Base-by-base conservation (phyloP, 768 basidiomycete species). In the Tylopilus sp. region DNA sequence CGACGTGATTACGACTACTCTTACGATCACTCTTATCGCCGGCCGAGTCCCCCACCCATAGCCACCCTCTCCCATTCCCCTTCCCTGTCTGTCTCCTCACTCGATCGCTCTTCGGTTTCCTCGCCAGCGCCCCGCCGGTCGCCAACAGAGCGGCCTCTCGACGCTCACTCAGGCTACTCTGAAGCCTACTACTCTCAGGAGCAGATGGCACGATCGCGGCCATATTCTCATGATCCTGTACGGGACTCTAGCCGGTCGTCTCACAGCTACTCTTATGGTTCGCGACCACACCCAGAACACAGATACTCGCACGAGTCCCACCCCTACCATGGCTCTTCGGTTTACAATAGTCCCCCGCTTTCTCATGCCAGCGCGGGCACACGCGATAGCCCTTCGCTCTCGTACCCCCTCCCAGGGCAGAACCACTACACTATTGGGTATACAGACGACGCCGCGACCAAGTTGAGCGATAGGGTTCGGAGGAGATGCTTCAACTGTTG, bases 401-500 rank as follows among this genome's bases (percentile, higher is more conserved):
- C 68, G 6, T 73, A 73, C 59, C 66, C 74, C 17, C 68, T 73
- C 46, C 71, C 76, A 8, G 71, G 72, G 3, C 74, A 76, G 52
- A 68, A 59, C 34, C 67, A 70, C 26, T 72, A 70, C 45, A 55
- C 71, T 41, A 71, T 78, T 52, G 70, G 76, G 28, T 74, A 85
- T 70, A 90, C 89, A 1, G 86, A 89, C 67, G 89, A 91, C 59
- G 89, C 89, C 0, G 80, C 87, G 1, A 89, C 87, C 1, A 91
- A 91, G 71, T 75, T 90, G 51, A 85, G 82, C 63, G 86, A 89
- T 64, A 78, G 87, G 36, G 85, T 91, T 45, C 78, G 89, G 25
- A 71, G 89, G 33, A 74, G 87, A 43, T 91, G 89, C 69, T 90
- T 86, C 78, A 91, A 91, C 66, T 91, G 89, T 69, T 85, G 85